phyloP scores from a whole-genome alignment of 2,329 filamentous ascomycete genomes.

The Exophiala xenobiotica region DNA sequence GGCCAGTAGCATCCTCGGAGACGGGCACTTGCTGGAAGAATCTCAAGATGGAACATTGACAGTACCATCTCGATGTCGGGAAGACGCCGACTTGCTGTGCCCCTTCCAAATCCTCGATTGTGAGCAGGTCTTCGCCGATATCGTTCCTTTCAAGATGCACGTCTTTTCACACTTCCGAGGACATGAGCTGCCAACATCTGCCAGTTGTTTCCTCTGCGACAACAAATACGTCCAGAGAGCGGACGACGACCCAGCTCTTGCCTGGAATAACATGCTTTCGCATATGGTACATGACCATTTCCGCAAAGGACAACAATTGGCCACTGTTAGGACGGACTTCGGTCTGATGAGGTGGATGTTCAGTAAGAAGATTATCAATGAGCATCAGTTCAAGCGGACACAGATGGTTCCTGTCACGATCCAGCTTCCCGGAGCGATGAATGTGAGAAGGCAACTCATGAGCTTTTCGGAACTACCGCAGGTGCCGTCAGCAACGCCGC shows the following conservation, averaged over 20 bases:
- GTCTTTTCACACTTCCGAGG: constrained; percentile 47
- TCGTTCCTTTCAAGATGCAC: constrained; percentile 44
- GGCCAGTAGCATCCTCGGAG: constrained; percentile 27
- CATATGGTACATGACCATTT: constrained; percentile 45
- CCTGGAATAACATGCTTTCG: constrained; percentile 45
- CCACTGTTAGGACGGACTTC: constrained; percentile 43
- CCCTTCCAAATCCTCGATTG: constrained; percentile 49
- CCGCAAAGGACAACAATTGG: constrained; percentile 41
- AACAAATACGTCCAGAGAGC: constrained; percentile 23
- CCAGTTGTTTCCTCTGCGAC: constrained; percentile 46
- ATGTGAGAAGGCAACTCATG: constrained; percentile 8
- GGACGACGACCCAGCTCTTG: constrained; percentile 32
- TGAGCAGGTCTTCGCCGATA: constrained; percentile 40
- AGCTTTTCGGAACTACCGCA: constrained; percentile 14
- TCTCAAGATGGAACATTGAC: constrained; percentile 28
- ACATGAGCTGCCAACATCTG: constrained; percentile 40
- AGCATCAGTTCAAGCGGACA: constrained; percentile 45
- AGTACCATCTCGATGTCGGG: constrained; percentile 25
- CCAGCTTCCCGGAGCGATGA: constrained; percentile 16
- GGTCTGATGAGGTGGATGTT: constrained; percentile 48
- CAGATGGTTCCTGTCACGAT: constrained; percentile 41
- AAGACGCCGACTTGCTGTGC: constrained; percentile 34
- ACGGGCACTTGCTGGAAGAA: constrained; percentile 28
- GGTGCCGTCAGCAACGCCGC: constrained; percentile 22
- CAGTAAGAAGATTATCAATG: constrained; percentile 42